Evolutionary conservation across 176 grass and related monocot species (phyloP), one percentile per base, ranked within the genome.

Genomic region (Leersia perrieri): DNA sequence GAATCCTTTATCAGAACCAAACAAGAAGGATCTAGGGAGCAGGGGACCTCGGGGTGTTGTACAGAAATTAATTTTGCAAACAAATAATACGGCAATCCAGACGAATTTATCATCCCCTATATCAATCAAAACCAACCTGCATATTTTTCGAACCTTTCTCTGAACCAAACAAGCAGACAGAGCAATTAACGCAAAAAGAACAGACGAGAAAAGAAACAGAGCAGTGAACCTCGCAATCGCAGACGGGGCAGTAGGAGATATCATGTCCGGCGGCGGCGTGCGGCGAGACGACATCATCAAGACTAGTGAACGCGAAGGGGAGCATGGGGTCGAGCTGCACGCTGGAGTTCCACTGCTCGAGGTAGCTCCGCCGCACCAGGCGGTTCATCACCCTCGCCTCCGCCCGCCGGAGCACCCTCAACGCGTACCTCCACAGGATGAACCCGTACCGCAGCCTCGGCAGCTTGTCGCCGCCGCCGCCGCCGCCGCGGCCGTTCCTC

Each of bases 161-260:
- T n/a, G n/a, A n/a, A n/a, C n/a, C n/a, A n/a, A 55, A 40, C 27
- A 7, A n/a, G 18, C 33, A 9, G 35, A 9, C 30, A 31, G 42
- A 68, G 38, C 3, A 1, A 16, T 23, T 1, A 57, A 57, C 9
- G 1, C 33, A 18, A 0, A 3, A 3, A 35, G 11, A 33, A 25
- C 2, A 44, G 23, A 75, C 16, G 60, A 36, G 51, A 70, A n/a
- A 49, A 70, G 28, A 49, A 27, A 72, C 0, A 7, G 18, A 39
- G 31, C 11, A 11, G 20, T 20, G n/a, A 25, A 98, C 95, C 95
- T 98, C 95, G 28, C 83, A 93, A 82, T 99, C 96, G 35, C 96
- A 99, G 78, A 99, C 73, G 60, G 87, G 86, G 61, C 96, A 99
- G 76, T 85, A 99, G 0, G 96, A 95, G 83, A 95, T 93, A 62